These are phyloP conservation scores for Stephanodiscus triporus DNA, from an alignment of 108 stramenopile species.

Conservation along the genomic window DNA sequence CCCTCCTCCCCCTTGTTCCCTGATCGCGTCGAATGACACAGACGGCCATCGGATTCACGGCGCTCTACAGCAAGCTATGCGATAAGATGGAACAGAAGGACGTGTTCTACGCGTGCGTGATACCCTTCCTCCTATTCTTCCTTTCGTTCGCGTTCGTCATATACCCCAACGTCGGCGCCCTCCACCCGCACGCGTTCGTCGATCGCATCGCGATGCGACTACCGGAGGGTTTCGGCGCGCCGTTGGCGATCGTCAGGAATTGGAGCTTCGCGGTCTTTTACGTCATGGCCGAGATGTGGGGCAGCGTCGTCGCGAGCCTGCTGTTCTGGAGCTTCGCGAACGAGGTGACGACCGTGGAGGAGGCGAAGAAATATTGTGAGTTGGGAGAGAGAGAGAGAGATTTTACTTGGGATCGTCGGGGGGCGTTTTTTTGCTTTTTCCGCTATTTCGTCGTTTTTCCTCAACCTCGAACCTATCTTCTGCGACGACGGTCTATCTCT, in stretches of 20 bases:
- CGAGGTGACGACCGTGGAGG: conserved; percentile 94
- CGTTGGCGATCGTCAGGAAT: conserved; percentile 86
- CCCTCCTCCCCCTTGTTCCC: no score
- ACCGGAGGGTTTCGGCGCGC: conserved; percentile 82
- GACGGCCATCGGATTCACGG: conserved; percentile 78
- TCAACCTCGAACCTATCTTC: background rate
- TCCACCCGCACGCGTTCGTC: conserved; percentile 93
- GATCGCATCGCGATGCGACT: conserved; percentile 68
- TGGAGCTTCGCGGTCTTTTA: conserved; percentile 98
- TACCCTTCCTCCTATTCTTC: conserved; percentile 94
- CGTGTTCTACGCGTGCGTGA: conserved; percentile 89
- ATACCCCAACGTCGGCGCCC: conserved; percentile 77
- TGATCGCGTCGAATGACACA: no score
- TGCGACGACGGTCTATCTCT: conserved; percentile 1
- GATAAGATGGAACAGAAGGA: conserved; percentile 87
- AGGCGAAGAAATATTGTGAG: conserved; percentile 96
- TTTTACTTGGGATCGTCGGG: no score
- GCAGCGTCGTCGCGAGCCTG: conserved; percentile 92
- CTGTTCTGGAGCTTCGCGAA: conserved; percentile 99
- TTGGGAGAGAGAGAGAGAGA: conserved; percentile 4
- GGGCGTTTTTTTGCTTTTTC: no score
- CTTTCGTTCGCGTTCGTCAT: conserved; percentile 83
- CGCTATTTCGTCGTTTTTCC: conserved; percentile 6
- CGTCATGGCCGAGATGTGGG: conserved; percentile 99
- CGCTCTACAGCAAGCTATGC: conserved; percentile 84